Percentiles rank a stretch among this genome's conserved stretches.
Conservation (phyloP, 805 yeast species). For the Metschnikowia gelsemii region DNA sequence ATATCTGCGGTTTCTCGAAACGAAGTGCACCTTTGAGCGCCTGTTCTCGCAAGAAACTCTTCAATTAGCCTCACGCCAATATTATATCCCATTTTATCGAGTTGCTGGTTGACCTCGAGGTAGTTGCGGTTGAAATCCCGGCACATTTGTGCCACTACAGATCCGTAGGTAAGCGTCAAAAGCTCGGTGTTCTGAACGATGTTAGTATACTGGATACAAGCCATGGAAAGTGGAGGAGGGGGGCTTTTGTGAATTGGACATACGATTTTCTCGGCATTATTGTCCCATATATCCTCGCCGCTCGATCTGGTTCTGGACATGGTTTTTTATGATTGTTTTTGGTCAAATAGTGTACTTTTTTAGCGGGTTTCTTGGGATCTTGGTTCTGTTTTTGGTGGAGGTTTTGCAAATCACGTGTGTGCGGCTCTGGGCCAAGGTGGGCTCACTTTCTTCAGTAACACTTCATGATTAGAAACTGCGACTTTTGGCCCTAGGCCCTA, state of each 20-base stretch:
- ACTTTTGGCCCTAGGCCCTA: too few relatives aligned
- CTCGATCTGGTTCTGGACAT: slow-evolving; percentile 29
- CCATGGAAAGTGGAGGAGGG: not conserved
- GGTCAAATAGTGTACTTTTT: not conserved
- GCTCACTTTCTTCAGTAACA: too few relatives aligned
- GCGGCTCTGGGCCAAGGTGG: too few relatives aligned
- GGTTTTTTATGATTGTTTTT: not conserved
- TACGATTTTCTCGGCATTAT: slow-evolving; percentile 78
- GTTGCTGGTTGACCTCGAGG: slow-evolving; percentile 72
- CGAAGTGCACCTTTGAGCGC: slow-evolving; percentile 74
- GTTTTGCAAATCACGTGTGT: too few relatives aligned
- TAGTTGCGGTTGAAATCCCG: slow-evolving; percentile 78
- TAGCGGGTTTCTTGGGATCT: too few relatives aligned
- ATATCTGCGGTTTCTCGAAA: slow-evolving; percentile 87
- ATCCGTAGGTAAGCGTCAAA: slow-evolving; percentile 92
- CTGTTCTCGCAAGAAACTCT: slow-evolving; percentile 86
- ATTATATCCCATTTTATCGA: slow-evolving; percentile 92
- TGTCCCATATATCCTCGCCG: slow-evolving; percentile 93
- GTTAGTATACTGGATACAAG: slow-evolving; percentile 14
- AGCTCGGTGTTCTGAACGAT: slow-evolving; percentile 72
- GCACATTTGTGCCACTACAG: slow-evolving; percentile 88
- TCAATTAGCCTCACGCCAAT: slow-evolving; percentile 90
- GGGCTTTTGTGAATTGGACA: slow-evolving; percentile 26
- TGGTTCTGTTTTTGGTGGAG: too few relatives aligned
- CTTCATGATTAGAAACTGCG: too few relatives aligned